These are phyloP conservation scores for Lentinus tigrinus DNA, from an alignment of 768 basidiomycete genomes.

Conservation along the genomic window DNA sequence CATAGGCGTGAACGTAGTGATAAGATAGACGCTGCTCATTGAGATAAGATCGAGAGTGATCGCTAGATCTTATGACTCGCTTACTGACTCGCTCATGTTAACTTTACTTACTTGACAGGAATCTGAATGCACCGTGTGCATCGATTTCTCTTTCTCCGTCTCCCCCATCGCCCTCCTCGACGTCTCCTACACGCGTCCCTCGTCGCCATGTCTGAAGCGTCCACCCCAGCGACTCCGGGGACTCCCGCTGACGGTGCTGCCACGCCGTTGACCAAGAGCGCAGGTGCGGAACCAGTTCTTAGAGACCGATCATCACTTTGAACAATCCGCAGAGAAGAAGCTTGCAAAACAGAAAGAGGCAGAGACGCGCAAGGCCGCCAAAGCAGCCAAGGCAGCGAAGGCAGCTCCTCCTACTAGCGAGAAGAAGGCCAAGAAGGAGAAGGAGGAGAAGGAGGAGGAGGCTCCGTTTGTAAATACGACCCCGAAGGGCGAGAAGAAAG, in stretches of 20 bases:
- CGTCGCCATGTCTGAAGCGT: conserved; percentile 6
- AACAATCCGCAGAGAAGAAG: conserved; percentile 50
- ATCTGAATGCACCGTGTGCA: conserved; percentile 17
- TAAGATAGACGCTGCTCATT: too few relatives aligned
- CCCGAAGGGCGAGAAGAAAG: conserved; percentile 91
- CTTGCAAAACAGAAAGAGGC: conserved; percentile 82
- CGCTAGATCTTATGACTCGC: background rate
- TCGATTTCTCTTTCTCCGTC: conserved; percentile 14
- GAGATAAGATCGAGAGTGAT: too few relatives aligned
- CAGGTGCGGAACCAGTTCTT: conserved; percentile 4
- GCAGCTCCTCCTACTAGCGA: conserved; percentile 47
- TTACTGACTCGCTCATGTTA: too few relatives aligned
- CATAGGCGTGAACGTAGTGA: too few relatives aligned
- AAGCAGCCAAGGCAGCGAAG: conserved; percentile 39
- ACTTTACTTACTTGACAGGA: conserved; percentile 6
- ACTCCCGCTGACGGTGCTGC: background rate
- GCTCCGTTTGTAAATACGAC: conserved; percentile 85
- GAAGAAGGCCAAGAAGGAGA: conserved; percentile 77
- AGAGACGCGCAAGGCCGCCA: conserved; percentile 75
- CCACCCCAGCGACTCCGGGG: background rate
- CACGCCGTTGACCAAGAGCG: conserved; percentile 15
- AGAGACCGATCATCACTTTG: background rate
- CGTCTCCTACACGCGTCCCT: conserved; percentile 3
- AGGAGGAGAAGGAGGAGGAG: conserved; percentile 69
- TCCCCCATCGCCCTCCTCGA: conserved; percentile 9